Evolutionary conservation across 805 yeast species (phyloP).

Genomic region (Starmerella roubikii): DNA sequence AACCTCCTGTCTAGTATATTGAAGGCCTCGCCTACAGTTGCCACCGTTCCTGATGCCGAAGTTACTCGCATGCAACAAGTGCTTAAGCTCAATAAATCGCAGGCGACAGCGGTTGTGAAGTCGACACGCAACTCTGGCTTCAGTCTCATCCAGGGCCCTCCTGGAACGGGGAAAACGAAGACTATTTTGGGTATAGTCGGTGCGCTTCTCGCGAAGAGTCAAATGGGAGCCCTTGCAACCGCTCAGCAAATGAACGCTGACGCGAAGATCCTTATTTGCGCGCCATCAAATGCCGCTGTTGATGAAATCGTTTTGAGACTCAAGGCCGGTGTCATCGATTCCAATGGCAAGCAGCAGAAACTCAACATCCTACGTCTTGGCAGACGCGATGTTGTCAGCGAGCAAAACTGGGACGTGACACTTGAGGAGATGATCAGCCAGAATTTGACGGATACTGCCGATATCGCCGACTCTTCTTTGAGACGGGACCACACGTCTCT

Average conservation of each 20-base stretch:
- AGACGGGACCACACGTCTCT: slow-evolving; percentile 36
- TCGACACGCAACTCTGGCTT: slow-evolving; percentile 60
- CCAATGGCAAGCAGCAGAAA: slow-evolving; percentile 27
- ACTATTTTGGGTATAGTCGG: slow-evolving; percentile 90
- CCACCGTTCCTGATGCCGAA: slow-evolving; percentile 24
- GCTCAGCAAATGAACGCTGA: not conserved
- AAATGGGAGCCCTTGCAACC: slow-evolving; percentile 8
- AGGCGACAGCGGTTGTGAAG: slow-evolving; percentile 76
- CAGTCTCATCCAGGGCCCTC: slow-evolving; percentile 89
- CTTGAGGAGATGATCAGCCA: slow-evolving; percentile 72
- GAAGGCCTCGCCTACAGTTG: slow-evolving; percentile 44
- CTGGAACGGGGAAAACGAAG: slow-evolving; percentile 98
- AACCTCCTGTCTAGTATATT: slow-evolving; percentile 59
- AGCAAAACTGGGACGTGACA: slow-evolving; percentile 67
- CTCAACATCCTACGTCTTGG: slow-evolving; percentile 63
- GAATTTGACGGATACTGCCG: slow-evolving; percentile 28
- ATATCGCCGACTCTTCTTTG: slow-evolving; percentile 26
- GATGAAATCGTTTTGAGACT: slow-evolving; percentile 84
- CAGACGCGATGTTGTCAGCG: slow-evolving; percentile 72
- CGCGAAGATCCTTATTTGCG: slow-evolving; percentile 72
- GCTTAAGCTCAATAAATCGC: slow-evolving; percentile 68
- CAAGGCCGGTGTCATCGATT: slow-evolving; percentile 46
- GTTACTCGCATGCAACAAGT: slow-evolving; percentile 33
- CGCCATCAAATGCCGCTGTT: slow-evolving; percentile 98
- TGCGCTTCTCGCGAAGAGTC: slow-evolving; percentile 32